Base-by-base conservation (phyloP, 805 yeast genomes). In the Candida hungchunana region DNA sequence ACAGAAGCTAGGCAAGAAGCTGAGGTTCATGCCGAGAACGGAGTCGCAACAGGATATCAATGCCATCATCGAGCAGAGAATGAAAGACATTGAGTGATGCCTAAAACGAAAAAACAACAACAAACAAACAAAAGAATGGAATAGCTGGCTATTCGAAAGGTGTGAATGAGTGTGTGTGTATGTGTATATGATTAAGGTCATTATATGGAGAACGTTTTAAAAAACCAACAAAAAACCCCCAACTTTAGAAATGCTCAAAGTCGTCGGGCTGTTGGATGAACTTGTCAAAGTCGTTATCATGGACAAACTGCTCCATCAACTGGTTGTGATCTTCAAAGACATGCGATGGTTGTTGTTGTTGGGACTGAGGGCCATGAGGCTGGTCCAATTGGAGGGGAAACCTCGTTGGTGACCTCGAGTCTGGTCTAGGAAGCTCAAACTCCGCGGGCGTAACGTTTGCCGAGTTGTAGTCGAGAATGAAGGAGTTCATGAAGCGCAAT, bases 401-500 rank as follows among this genome's bases (percentile, higher is more conserved):
- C 13, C 29, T 37, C 10, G 44, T 34, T 22, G 55, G 55, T 4
- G 54, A 48, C 20, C 31, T 37, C 4, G 50, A 40, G 19, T 32
- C 33, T 10, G 42, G 43, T 28, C 54, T 39, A 17, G 47, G 58
- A 10, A 53, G 31, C 13, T 47, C 39, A 26, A 54, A 54, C 35
- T 50, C 53, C 4, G 37, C 38, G 9, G 40, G 48, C 10, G 54
- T 49, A 15, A 56, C 50, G 32, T 61, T 58, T 10, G 66, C 46
- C 28, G 63, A 55, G 40, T 65, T 65, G 36, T 60, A 63, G 24
- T 74, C 79, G 34, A 69, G 45, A 4, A 77, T 73, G 48, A 66
- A 68, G n/a, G 75, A 65, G 47, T 73, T 73, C 59, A 77, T 63
- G 43, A 67, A 75, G 41, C 67, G 70, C 32, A 77, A 58, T 2